Evolutionary conservation across 495 filamentous ascomycete genomes (phyloP).

Genomic region (Neurospora sp.): DNA sequence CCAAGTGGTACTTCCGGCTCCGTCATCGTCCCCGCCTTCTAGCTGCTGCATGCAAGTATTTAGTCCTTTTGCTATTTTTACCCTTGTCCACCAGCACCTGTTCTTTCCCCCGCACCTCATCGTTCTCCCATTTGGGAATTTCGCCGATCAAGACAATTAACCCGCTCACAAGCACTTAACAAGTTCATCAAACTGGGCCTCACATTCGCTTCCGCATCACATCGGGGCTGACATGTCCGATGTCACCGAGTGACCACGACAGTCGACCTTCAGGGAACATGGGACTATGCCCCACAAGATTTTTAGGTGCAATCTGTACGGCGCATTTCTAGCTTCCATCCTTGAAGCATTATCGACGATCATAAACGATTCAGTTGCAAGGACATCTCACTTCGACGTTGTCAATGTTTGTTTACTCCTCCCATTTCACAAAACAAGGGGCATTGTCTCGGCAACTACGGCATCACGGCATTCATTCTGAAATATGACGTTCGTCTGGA

Average conservation of each 20-base stretch:
- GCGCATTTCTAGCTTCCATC: background rate
- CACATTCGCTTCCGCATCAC: background rate
- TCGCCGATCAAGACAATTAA: background rate
- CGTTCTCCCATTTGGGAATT: background rate
- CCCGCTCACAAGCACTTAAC: background rate
- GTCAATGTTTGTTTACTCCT: background rate
- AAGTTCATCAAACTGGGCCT: background rate
- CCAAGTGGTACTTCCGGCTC: background rate
- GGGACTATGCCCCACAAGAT: background rate
- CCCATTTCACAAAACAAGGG: background rate
- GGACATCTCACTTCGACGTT: background rate
- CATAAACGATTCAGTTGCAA: background rate
- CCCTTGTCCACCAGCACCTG: background rate
- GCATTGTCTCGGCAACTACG: background rate
- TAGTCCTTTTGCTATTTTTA: constrained; percentile 14
- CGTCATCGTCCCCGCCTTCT: background rate
- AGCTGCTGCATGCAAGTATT: background rate
- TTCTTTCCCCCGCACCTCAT: background rate
- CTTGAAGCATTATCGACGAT: background rate
- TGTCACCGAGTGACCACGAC: constrained; percentile 5
- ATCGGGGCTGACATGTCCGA: constrained; percentile 5
- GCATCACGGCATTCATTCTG: background rate
- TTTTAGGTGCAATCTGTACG: background rate
- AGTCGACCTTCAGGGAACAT: background rate
- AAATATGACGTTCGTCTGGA: background rate